Evolutionary conservation across 305 asterid species (phyloP).

Genomic region (Stenogyne calaminthoides): DNA sequence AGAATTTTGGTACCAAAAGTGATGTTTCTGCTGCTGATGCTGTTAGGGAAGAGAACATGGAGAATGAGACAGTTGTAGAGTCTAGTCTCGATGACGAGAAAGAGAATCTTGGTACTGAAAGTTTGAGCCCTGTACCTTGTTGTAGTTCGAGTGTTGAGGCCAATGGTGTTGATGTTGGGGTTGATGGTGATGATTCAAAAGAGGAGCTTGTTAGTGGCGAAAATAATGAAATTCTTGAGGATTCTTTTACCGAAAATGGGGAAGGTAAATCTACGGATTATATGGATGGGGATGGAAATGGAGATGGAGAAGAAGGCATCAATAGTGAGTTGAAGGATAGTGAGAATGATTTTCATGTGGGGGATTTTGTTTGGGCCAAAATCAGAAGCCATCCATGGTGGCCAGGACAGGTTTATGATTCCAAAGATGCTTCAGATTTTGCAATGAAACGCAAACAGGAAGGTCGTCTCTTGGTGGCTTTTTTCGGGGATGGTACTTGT

Average conservation of each 20-base stretch:
- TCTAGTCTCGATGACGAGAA: slow-evolving; percentile 21
- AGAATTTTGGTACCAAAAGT: too few relatives aligned
- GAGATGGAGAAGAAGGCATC: slow-evolving; percentile 12
- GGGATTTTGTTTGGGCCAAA: slow-evolving; percentile 82
- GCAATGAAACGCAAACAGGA: slow-evolving; percentile 44
- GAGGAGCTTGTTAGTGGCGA: background rate
- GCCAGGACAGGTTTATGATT: slow-evolving; percentile 71
- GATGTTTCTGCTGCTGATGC: background rate
- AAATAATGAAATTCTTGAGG: slow-evolving; percentile 8
- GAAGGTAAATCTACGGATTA: background rate
- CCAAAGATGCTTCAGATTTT: slow-evolving; percentile 55
- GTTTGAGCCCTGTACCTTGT: background rate
- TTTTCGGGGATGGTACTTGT: slow-evolving; percentile 65
- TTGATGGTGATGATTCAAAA: slow-evolving; percentile 15
- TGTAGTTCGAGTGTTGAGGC: background rate
- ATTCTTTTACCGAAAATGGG: slow-evolving; percentile 18
- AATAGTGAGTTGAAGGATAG: slow-evolving; percentile 22
- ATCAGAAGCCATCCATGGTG: slow-evolving; percentile 76
- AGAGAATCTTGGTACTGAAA: slow-evolving; percentile 2
- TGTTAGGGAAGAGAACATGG: slow-evolving; percentile 22
- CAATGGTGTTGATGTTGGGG: slow-evolving; percentile 16
- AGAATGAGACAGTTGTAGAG: slow-evolving; percentile 28
- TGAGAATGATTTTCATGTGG: slow-evolving; percentile 41
- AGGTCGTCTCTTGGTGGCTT: slow-evolving; percentile 56
- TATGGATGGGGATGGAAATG: slow-evolving; percentile 24